Percentiles rank a stretch among this genome's conserved stretches.
Evolutionary conservation across 345 rosid genomes (phyloP).

Genomic region (Salix exigua): DNA sequence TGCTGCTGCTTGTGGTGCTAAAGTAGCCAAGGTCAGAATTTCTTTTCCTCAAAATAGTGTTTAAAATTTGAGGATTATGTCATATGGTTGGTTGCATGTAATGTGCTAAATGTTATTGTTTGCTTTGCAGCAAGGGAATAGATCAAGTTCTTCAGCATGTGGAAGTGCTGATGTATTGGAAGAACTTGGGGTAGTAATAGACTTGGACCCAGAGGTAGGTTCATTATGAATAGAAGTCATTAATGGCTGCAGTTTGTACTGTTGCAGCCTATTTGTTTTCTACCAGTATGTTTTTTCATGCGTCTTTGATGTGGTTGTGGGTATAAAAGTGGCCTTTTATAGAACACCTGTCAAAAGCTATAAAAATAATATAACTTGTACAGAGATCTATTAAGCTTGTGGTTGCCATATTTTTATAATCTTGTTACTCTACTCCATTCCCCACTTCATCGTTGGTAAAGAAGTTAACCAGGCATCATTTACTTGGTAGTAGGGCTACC

Average conservation of each 20-base stretch:
- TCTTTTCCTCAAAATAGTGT: neutral
- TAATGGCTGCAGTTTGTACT: neutral
- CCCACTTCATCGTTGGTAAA: neutral
- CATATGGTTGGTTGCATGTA: neutral
- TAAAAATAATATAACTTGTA: neutral
- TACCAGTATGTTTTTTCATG: neutral
- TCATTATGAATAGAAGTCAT: neutral
- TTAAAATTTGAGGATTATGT: neutral
- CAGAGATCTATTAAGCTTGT: neutral
- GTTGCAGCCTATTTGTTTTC: neutral
- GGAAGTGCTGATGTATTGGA: constrained; percentile 98
- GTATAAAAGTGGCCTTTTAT: neutral
- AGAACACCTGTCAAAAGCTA: neutral
- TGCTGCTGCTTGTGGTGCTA: constrained; percentile 94
- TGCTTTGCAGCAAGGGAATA: constrained; percentile 78
- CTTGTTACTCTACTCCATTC: neutral
- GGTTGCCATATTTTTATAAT: neutral
- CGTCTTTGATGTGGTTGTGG: neutral
- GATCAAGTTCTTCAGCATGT: constrained; percentile 95
- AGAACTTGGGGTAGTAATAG: constrained; percentile 67
- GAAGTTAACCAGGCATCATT: neutral
- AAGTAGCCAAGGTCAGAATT: constrained; percentile 75
- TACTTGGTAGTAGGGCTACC: neutral
- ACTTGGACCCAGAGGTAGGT: constrained; percentile 73
- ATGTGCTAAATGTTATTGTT: neutral